phyloP scores from a whole-genome alignment of 805 yeast species.

The Zygosaccharomyces bisporus region DNA sequence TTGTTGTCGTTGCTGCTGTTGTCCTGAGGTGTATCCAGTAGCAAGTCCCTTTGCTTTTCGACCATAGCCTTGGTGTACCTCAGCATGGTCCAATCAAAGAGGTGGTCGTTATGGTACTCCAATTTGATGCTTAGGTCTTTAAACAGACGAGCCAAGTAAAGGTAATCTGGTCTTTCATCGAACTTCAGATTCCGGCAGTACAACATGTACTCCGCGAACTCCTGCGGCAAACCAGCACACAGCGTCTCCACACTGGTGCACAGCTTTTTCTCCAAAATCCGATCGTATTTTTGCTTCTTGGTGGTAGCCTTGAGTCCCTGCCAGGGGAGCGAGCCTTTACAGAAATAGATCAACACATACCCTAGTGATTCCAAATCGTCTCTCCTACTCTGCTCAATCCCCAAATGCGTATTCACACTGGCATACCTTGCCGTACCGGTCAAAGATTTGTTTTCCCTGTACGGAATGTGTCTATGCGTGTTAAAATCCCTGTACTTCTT shows the following conservation, averaged over 20 bases:
- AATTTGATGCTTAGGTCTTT: constrained; percentile 86
- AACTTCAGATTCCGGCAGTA: constrained; percentile 88
- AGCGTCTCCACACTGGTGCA: constrained; percentile 80
- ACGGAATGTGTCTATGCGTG: constrained; percentile 91
- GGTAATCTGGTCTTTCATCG: constrained; percentile 95
- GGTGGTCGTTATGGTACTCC: constrained; percentile 86
- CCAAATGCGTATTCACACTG: constrained; percentile 90
- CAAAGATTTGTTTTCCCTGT: constrained; percentile 90
- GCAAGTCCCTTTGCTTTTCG: constrained; percentile 29
- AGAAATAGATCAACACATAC: constrained; percentile 88
- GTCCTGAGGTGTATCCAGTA: constrained; percentile 13
- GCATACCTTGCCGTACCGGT: constrained; percentile 99
- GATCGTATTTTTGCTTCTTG: constrained; percentile 93
- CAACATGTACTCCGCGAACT: constrained; percentile 80
- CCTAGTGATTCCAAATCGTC: constrained; percentile 95
- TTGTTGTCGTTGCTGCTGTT: constrained; percentile 6
- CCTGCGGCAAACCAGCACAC: constrained; percentile 88
- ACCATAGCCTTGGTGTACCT: constrained; percentile 38
- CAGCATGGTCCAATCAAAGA: constrained; percentile 90
- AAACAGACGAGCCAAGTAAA: constrained; percentile 80
- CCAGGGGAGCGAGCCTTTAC: constrained; percentile 97
- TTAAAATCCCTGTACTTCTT: constrained; percentile 92
- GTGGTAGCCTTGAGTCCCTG: constrained; percentile 97
- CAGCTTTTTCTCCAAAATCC: constrained; percentile 93
- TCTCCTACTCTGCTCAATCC: constrained; percentile 94